Percentiles rank a stretch among this genome's conserved stretches.
Conservation (phyloP, 768 basidiomycete genomes). For the Megacollybia marginata region DNA sequence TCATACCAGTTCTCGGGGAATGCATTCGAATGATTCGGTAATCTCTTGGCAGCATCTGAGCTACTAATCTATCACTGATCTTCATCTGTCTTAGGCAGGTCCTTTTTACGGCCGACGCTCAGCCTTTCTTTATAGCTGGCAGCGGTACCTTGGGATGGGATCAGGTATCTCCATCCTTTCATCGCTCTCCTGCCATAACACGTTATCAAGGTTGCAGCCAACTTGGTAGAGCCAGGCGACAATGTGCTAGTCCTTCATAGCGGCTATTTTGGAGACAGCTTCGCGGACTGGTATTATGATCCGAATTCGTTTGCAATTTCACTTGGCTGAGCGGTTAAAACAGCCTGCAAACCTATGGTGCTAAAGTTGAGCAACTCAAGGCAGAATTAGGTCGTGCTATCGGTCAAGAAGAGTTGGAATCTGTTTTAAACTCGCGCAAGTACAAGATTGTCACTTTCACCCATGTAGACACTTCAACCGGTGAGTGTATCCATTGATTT, state of each 20-base stretch:
- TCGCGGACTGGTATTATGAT: conserved; percentile 70
- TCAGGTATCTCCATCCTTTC: conserved; percentile 35
- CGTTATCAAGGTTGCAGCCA: conserved; percentile 64
- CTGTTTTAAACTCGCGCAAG: conserved; percentile 66
- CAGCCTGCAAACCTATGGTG: conserved; percentile 84
- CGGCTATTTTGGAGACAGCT: conserved; percentile 93
- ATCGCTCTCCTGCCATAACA: conserved; percentile 1
- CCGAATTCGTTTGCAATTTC: conserved; percentile 1
- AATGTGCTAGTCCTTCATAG: conserved; percentile 77
- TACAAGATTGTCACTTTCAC: conserved; percentile 92
- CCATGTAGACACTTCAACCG: conserved; percentile 90
- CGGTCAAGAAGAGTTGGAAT: conserved; percentile 47
- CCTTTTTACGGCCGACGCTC: conserved; percentile 68
- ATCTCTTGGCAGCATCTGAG: background rate
- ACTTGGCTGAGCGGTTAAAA: background rate
- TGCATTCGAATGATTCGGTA: conserved; percentile 79
- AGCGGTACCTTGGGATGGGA: conserved; percentile 98
- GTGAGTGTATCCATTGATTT: conserved; percentile 18
- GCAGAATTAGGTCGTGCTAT: conserved; percentile 81
- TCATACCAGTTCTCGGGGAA: conserved; percentile 83
- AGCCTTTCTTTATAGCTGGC: conserved; percentile 92
- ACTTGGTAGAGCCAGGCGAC: conserved; percentile 80
- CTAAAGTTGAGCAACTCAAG: conserved; percentile 75
- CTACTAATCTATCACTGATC: too few species aligned
- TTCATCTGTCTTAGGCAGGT: conserved; percentile 43